Evolutionary conservation across 805 yeast genomes (phyloP).

Genomic region (Metschnikowia similis): DNA sequence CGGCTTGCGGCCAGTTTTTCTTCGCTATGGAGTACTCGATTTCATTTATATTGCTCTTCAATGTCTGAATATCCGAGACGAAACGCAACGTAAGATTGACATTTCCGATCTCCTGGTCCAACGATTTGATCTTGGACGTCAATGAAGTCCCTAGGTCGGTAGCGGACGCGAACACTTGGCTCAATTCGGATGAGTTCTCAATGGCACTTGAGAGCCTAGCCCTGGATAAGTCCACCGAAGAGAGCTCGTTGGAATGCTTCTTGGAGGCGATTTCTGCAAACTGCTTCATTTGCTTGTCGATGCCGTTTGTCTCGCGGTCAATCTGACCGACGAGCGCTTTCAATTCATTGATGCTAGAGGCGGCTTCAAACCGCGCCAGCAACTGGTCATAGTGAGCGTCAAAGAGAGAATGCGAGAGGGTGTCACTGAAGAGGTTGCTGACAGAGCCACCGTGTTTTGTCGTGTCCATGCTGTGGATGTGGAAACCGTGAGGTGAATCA

Average conservation of each 20-base stretch:
- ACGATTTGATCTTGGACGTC: conserved; percentile 61
- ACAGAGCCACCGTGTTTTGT: conserved; percentile 5
- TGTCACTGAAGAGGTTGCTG: conserved; percentile 10
- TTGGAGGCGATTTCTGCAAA: conserved; percentile 23
- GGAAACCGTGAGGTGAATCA: background rate
- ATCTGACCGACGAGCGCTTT: conserved; percentile 23
- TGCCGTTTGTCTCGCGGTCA: conserved; percentile 21
- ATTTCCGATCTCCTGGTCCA: conserved; percentile 66
- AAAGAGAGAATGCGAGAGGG: conserved; percentile 8
- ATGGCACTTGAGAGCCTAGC: conserved; percentile 63
- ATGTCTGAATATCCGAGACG: conserved; percentile 59
- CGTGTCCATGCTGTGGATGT: conserved; percentile 2
- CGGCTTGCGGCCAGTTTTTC: conserved; percentile 73
- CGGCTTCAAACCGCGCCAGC: conserved; percentile 15
- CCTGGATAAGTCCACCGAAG: conserved; percentile 54
- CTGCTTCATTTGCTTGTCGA: conserved; percentile 26
- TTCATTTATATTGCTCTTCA: conserved; percentile 61
- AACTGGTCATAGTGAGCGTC: conserved; percentile 6
- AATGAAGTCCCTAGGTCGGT: conserved; percentile 62
- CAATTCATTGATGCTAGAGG: conserved; percentile 28
- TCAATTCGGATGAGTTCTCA: conserved; percentile 51
- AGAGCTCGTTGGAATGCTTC: conserved; percentile 34
- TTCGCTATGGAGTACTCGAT: conserved; percentile 66
- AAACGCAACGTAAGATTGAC: conserved; percentile 60
- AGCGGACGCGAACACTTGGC: conserved; percentile 53